Conservation (phyloP, 148 eudicot species). For the Rhododendron simsii region DNA sequence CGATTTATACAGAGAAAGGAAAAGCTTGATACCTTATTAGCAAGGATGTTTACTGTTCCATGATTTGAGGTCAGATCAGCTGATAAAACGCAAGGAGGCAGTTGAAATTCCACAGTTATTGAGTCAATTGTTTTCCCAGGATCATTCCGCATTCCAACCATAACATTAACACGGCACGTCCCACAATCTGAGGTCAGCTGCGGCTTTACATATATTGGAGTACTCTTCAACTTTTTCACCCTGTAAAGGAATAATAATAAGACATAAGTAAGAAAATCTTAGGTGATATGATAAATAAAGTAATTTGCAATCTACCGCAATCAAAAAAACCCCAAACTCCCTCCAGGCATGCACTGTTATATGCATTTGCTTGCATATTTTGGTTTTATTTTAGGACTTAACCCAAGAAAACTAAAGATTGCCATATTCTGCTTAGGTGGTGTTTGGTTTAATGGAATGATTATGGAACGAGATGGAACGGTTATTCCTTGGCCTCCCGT, state of each 20-base stretch:
- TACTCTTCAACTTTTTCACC: conserved; percentile 78
- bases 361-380: neutral
- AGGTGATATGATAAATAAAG: neutral
- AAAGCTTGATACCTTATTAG: conserved; percentile 55
- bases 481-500: neutral
- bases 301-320: neutral
- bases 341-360: neutral
- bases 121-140: conserved; percentile 90
- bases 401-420: neutral
- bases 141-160: conserved; percentile 79
- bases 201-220: conserved; percentile 91
- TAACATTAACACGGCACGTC: conserved; percentile 69
- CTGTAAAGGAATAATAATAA: conserved; percentile 27
- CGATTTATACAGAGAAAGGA: neutral
- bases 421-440: neutral
- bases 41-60: conserved; percentile 81
- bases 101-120: conserved; percentile 61
- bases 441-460: neutral
- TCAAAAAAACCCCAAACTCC: neutral
- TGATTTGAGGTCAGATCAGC: conserved; percentile 79
- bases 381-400: neutral
- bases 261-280: neutral
- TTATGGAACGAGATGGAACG: neutral
- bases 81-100: conserved; percentile 68
- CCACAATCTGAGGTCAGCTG: conserved; percentile 88